Base-by-base conservation (phyloP, 441 rosid genomes). In the Macaranga tanarius region DNA sequence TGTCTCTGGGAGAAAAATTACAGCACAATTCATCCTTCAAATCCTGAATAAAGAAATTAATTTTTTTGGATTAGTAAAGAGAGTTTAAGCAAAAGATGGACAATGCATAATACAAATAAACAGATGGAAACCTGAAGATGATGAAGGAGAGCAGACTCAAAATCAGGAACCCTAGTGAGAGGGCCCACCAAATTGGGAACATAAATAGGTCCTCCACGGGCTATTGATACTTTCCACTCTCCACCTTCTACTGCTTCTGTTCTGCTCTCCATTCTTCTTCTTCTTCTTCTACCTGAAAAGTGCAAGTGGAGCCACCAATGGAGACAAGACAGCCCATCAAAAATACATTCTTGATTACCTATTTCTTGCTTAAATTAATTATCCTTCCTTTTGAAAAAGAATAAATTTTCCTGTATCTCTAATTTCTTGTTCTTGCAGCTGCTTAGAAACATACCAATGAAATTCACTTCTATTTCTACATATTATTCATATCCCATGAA, bases 191-290 rank as follows among this genome's bases (percentile, higher is more conserved):
- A 79, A 71, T 88, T 82, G 28, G 83, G 84, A 1, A 77, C 48
- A 77, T 79, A 88, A 58, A 92, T 77, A 8, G 93, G 95, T 0
- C 97, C 97, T 23, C 97, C 97, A 13, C 83, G 82, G 38, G 85
- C 79, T 25, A 81, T 56, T 12, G 79, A 72, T 28, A 65, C 77
- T 57, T 71, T 75, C 58, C 26, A 70, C 52, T 70, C 69, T 22
- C 65, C 69, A 34, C 38, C 28, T 52, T 69, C 25, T 42, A 10
- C 8, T 42, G 47, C 12, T 42, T 10, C 52, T 44, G 1, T 63
- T 42, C 65, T 26, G 20, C 71, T 47, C 38, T 48, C 10, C n/a
- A 57, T 12, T 42, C 38, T 55, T 59, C 13, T 58, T 17, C n/a
- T 11, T 58, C 67, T 2, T 63, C 38, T 5, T 31, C 38, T 34